phyloP scores from a whole-genome alignment of 2,329 filamentous ascomycete genomes.

The Aspergillus japonicus region DNA sequence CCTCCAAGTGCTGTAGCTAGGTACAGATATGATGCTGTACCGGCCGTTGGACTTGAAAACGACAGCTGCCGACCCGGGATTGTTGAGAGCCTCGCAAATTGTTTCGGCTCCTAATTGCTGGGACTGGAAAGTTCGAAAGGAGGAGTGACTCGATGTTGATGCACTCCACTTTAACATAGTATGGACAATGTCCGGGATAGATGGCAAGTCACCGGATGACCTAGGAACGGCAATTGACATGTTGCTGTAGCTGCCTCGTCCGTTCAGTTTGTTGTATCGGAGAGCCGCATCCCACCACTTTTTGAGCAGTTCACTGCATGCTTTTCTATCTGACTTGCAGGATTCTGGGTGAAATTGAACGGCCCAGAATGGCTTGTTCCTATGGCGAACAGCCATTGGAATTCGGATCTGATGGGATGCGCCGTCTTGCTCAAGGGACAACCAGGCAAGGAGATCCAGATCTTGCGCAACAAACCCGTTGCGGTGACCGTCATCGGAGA shows the following conservation, averaged over 20 bases:
- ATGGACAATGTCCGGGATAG: slow-evolving; percentile 49
- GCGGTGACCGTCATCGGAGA: slow-evolving; percentile 13
- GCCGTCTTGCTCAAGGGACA: slow-evolving; percentile 43
- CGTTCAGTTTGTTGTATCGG: slow-evolving; percentile 56
- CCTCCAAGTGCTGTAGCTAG: slow-evolving; percentile 36
- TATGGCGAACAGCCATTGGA: slow-evolving; percentile 76
- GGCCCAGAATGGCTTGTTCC: slow-evolving; percentile 72
- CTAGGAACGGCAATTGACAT: slow-evolving; percentile 22
- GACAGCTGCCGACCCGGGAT: slow-evolving; percentile 32
- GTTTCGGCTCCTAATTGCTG: slow-evolving; percentile 29
- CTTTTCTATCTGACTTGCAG: slow-evolving; percentile 67
- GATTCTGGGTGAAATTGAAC: slow-evolving; percentile 92
- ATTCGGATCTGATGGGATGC: slow-evolving; percentile 41
- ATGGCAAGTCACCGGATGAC: slow-evolving; percentile 15
- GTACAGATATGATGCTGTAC: slow-evolving; percentile 38
- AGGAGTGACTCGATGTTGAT: slow-evolving; percentile 27
- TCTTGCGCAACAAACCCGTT: slow-evolving; percentile 21
- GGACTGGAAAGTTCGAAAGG: slow-evolving; percentile 26
- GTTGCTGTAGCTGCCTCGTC: slow-evolving; percentile 23
- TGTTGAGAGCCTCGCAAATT: slow-evolving; percentile 37
- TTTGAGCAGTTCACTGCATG: slow-evolving; percentile 60
- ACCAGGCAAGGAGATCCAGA: slow-evolving; percentile 62
- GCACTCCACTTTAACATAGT: slow-evolving; percentile 35
- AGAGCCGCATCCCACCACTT: slow-evolving; percentile 73
- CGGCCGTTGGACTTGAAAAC: slow-evolving; percentile 47